Evolutionary conservation across 1,284 basidiomycete species (phyloP).

Genomic region (Austroboletus olivaceoglutinosus): DNA sequence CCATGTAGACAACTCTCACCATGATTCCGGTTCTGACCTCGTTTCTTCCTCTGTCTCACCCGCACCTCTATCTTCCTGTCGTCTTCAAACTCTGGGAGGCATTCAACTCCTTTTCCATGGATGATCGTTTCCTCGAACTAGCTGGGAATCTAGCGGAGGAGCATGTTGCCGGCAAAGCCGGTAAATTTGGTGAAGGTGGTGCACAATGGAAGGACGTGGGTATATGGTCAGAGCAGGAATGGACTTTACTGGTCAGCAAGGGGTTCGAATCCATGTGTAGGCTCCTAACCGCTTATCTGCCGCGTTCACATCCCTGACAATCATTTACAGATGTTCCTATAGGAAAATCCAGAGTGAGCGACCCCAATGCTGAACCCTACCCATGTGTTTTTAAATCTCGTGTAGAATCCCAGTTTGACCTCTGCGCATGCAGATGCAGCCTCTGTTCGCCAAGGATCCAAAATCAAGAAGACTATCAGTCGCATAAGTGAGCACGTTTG

Average conservation of each 20-base stretch:
- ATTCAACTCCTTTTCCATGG: conserved; percentile 77
- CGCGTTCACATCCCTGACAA: conserved; percentile 49
- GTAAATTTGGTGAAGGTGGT: conserved; percentile 53
- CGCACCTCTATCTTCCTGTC: conserved; percentile 67
- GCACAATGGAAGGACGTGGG: conserved; percentile 77
- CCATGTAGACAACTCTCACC: conserved; percentile 54
- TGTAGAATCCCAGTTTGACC: conserved; percentile 61
- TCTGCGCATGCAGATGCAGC: conserved; percentile 67
- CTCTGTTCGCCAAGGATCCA: conserved; percentile 60
- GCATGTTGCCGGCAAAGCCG: conserved; percentile 64
- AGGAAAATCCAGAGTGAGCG: conserved; percentile 57
- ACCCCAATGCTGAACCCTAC: not conserved
- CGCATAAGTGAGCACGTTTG: conserved; percentile 54
- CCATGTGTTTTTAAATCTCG: not conserved
- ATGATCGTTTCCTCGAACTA: conserved; percentile 84
- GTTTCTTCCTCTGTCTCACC: conserved; percentile 72
- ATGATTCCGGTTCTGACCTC: conserved; percentile 72
- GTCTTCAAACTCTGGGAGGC: conserved; percentile 85
- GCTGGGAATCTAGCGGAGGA: conserved; percentile 76
- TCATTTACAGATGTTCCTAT: conserved; percentile 63
- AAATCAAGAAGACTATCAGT: conserved; percentile 78
- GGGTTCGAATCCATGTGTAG: conserved; percentile 85
- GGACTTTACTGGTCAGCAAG: conserved; percentile 84
- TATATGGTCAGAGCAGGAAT: conserved; percentile 87
- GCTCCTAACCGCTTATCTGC: conserved; percentile 25